phyloP scores from a whole-genome alignment of 169 alveolate species.

The Plasmodium vivax region DNA sequence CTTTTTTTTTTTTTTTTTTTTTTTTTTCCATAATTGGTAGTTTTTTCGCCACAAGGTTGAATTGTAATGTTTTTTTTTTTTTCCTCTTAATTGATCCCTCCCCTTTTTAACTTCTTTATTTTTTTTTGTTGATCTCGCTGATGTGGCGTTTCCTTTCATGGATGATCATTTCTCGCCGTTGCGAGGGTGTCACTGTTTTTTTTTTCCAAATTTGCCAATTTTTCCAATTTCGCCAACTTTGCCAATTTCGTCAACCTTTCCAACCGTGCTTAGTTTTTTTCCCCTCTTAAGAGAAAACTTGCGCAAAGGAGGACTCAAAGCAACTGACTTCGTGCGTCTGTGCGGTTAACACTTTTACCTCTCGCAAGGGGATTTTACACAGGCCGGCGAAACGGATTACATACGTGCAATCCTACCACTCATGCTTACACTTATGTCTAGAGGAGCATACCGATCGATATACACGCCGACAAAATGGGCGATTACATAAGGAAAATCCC shows the following conservation, averaged over 20 bases:
- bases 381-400: neutral
- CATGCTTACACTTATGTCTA: neutral
- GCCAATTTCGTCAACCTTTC: neutral
- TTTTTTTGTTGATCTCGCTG: neutral
- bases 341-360: neutral
- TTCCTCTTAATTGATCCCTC: neutral
- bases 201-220: neutral
- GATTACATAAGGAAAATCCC: conserved; percentile 66
- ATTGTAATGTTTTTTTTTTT: neutral
- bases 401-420: neutral
- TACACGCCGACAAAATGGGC: conserved; percentile 17
- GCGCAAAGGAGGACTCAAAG: neutral
- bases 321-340: neutral
- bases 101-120: neutral
- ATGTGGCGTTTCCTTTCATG: neutral
- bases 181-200: conserved; percentile 1
- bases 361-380: neutral
- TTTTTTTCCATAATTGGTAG: neutral
- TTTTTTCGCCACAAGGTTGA: neutral
- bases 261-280: neutral
- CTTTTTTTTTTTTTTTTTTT: conserved; percentile 12
- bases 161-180: neutral
- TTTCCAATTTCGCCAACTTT: neutral
- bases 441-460: neutral
- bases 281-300: neutral